Conservation (phyloP, 176 grass and related monocot genomes). For the Ananas comosus region DNA sequence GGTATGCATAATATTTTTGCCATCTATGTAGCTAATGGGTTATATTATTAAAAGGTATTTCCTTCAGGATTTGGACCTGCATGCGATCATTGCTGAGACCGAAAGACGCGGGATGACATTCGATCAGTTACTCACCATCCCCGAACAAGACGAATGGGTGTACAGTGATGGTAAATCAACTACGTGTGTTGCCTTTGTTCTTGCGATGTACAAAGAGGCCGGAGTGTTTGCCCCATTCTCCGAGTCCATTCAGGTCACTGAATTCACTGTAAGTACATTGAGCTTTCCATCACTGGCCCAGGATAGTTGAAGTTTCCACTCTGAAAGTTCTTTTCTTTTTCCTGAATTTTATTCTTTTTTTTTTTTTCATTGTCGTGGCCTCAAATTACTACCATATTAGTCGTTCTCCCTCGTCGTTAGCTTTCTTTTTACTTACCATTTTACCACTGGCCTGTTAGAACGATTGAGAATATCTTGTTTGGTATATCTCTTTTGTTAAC, state of each 20-base stretch:
- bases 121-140: constrained; percentile 86
- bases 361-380: too few species aligned
- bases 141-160: constrained; percentile 92
- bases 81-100: constrained; percentile 70
- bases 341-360: too few species aligned
- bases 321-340: too few species aligned
- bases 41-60: background rate
- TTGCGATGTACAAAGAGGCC: constrained; percentile 94
- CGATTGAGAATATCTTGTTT: too few species aligned
- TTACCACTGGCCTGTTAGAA: too few species aligned
- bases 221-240: constrained; percentile 65
- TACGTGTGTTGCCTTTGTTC: constrained; percentile 83
- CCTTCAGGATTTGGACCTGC: constrained; percentile 71
- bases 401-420: too few species aligned
- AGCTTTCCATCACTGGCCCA: background rate
- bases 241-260: constrained; percentile 82
- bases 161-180: constrained; percentile 99
- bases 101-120: constrained; percentile 90
- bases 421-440: too few species aligned
- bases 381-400: too few species aligned
- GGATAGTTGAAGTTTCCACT: background rate
- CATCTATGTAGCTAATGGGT: background rate
- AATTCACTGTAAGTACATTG: constrained; percentile 84
- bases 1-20: constrained; percentile 30
- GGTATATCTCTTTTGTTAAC: too few species aligned